A percentile compares a stretch with the other conserved stretches of the same genome.
phyloP scores from a whole-genome alignment of 371 early-diverging fungal genomes.

The Circinella minor region DNA sequence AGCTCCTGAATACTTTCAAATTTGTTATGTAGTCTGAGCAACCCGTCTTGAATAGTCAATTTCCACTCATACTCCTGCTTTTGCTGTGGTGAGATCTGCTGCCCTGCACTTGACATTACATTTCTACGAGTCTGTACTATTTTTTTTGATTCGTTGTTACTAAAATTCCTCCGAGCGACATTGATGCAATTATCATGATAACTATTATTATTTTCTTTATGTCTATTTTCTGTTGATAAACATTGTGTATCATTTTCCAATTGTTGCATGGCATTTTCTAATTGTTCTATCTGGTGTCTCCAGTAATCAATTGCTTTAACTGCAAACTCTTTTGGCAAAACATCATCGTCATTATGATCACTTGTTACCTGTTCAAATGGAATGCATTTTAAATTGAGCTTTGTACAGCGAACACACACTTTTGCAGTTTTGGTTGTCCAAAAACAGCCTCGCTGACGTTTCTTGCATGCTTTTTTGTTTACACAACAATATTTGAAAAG shows the following conservation, averaged over 20 bases:
- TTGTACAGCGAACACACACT: conserved; percentile 9
- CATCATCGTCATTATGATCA: conserved; percentile 4
- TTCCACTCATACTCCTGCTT: not conserved
- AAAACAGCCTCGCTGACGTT: conserved; percentile 7
- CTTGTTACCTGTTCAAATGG: not conserved
- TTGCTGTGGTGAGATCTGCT: not conserved
- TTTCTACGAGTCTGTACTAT: too few relatives aligned
- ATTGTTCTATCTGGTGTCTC: not conserved
- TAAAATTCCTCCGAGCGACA: too few relatives aligned
- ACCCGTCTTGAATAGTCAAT: not conserved
- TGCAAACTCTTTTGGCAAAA: not conserved
- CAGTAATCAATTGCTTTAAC: not conserved
- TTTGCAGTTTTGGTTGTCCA: conserved; percentile 2
- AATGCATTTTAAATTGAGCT: not conserved
- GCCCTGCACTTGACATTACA: too few relatives aligned
- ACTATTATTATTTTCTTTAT: not conserved
- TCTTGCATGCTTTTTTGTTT: conserved; percentile 8
- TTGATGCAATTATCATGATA: not conserved
- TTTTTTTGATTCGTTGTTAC: too few relatives aligned
- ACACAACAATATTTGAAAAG: not conserved
- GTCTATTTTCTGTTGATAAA: not conserved
- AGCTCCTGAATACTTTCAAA: conserved; percentile 7
- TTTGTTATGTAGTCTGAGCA: not conserved
- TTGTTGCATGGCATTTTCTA: not conserved
- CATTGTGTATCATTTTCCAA: not conserved